These are phyloP conservation scores for Fusarium pseudonygamai DNA, from an alignment of 2,329 filamentous ascomycete genomes.

Conservation along the genomic window DNA sequence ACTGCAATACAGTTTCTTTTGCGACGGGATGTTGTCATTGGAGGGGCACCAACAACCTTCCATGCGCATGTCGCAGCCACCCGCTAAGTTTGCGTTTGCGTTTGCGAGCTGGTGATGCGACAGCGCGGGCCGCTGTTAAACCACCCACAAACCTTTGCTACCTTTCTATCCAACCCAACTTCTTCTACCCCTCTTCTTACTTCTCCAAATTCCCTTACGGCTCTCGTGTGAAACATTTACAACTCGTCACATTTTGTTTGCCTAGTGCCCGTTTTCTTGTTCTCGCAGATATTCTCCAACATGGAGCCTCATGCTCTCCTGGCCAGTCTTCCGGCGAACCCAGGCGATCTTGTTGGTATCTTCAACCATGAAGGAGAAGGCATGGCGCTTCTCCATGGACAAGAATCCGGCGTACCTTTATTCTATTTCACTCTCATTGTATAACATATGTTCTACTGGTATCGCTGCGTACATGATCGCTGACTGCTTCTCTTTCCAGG, in stretches of 20 bases:
- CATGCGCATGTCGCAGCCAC: constrained; percentile 24
- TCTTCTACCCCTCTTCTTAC: not conserved
- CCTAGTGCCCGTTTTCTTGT: not conserved
- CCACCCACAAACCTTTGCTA: constrained; percentile 19
- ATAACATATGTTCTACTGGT: constrained; percentile 18
- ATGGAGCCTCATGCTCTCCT: constrained; percentile 21
- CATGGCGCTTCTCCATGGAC: constrained; percentile 29
- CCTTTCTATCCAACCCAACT: not conserved
- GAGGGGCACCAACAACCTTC: constrained; percentile 8
- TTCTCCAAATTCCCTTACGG: not conserved
- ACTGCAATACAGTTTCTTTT: constrained; percentile 9
- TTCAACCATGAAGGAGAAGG: constrained; percentile 38
- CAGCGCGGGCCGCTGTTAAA: constrained; percentile 15
- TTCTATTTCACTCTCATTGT: constrained; percentile 40
- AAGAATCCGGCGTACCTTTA: constrained; percentile 32
- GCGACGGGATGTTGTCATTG: not conserved
- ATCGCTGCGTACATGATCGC: not conserved
- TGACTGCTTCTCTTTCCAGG: constrained; percentile 48
- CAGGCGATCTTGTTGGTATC: constrained; percentile 35
- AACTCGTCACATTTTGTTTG: not conserved
- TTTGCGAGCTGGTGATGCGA: constrained; percentile 26
- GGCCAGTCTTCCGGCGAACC: constrained; percentile 6
- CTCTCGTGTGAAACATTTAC: not conserved
- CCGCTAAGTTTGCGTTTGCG: constrained; percentile 18
- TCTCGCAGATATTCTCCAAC: not conserved